Base-by-base conservation (phyloP, 2,329 filamentous ascomycete species). In the Colletotrichum destructivum region DNA sequence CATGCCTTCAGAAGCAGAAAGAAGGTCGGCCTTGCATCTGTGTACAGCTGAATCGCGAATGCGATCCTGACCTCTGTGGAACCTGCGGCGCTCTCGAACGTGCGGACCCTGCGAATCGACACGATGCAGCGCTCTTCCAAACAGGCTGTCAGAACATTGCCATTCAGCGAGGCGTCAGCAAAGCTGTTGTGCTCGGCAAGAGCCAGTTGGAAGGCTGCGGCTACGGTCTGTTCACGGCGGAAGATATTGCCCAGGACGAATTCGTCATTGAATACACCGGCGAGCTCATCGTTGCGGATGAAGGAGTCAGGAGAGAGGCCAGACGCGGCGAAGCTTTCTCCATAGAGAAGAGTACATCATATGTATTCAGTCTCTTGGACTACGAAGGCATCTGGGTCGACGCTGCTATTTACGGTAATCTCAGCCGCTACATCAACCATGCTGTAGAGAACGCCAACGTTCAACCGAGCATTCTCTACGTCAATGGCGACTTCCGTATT, bases 341-440 rank as follows among this genome's bases (percentile, higher is more conserved):
- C 66, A 88, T 91, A 74, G 86, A 88, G 67, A 82, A 86, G 55
- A 88, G 88, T 26, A 87, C 90, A 5, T 92, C 90, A n/a, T 94
- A 90, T 68, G 84, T 90, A 42, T 91, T 91, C 69, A 90, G 88
- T 0, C 81, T 91, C 2, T 81, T 90, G 18, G 88, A 90, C 69
- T 83, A 88, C 23, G 88, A 90, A 74, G 88, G 88, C 52, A 89
- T 89, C 47, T 90, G 88, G 89, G 88, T 96, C 21, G 94, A 96
- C 78, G 91, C 91, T 8, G 93, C 92, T 23, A 90, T 90, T 52
- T 92, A 92, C 74, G 94, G 94, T 61, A 96, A 96, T 79, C 91
- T 95, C 74, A 91, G 92, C 57, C 90, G 94, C 4, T 96, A 95
- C 81, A 94, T 96, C 79, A 96, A 97, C 80, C 93, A 96, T 76